phyloP scores from a whole-genome alignment of 257 asterid species.

The Solanum appendiculatum region DNA sequence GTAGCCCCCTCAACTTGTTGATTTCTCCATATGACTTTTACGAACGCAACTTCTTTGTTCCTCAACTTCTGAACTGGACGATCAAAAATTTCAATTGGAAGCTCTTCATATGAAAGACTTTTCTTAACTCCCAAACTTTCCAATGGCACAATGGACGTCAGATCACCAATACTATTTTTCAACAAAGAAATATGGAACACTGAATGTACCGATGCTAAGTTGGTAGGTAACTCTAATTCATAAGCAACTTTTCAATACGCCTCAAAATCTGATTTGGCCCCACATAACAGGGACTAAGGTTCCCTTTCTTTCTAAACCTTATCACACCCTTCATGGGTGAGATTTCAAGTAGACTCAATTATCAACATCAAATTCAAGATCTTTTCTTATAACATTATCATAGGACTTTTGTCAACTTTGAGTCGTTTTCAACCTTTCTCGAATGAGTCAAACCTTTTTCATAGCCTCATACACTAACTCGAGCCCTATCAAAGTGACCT shows the following conservation, averaged over 20 bases:
- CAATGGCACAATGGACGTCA: not conserved
- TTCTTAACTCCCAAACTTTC: not conserved
- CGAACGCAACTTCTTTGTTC: not conserved
- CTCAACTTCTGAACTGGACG: too few relatives aligned
- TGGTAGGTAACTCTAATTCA: too few relatives aligned
- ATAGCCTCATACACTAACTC: not conserved
- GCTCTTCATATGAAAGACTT: too few relatives aligned
- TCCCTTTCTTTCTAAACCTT: not conserved
- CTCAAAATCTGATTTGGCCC: not conserved
- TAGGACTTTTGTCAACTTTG: not conserved
- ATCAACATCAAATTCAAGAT: not conserved
- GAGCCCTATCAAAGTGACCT: not conserved
- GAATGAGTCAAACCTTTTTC: not conserved
- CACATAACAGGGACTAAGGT: not conserved
- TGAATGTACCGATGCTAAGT: not conserved
- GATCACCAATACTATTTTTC: not conserved
- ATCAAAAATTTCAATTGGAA: not conserved
- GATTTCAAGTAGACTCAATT: not conserved
- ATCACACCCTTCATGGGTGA: not conserved
- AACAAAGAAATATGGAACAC: not conserved
- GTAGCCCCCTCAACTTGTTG: not conserved
- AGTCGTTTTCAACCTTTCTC: not conserved
- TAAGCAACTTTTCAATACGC: too few relatives aligned
- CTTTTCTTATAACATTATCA: too few relatives aligned
- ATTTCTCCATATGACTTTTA: not conserved